A percentile compares a stretch with the other conserved stretches of the same genome.
phyloP scores from a whole-genome alignment of 345 rosid species.

The Odontarrhena argentea region DNA sequence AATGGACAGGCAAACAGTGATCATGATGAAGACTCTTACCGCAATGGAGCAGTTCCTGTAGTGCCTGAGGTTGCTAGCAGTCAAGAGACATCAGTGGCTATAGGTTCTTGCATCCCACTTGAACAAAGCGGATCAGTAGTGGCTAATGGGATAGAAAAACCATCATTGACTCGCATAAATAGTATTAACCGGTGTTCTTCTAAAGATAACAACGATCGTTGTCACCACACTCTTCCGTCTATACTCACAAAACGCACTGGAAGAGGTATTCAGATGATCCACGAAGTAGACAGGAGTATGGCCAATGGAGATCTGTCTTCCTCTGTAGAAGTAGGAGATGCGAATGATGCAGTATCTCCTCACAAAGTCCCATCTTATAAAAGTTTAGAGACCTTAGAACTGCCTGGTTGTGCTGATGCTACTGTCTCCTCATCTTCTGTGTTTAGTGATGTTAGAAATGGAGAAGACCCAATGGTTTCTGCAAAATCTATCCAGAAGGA shows the following conservation, averaged over 20 bases:
- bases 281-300: constrained; percentile 52
- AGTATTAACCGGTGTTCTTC: constrained; percentile 48
- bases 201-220: constrained; percentile 47
- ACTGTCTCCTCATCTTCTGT: constrained; percentile 29
- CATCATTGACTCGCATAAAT: constrained; percentile 38
- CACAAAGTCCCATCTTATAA: constrained; percentile 2
- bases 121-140: constrained; percentile 35
- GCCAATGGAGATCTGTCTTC: constrained; percentile 27
- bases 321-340: constrained; percentile 30
- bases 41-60: constrained; percentile 35
- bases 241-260: constrained; percentile 66
- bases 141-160: constrained; percentile 41
- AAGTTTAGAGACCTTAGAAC: constrained; percentile 20
- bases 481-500: constrained; percentile 37
- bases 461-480: constrained; percentile 5
- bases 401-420: constrained; percentile 30
- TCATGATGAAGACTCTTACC: constrained; percentile 7
- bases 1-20: constrained; percentile 29
- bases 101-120: constrained; percentile 42
- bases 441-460: constrained; percentile 3
- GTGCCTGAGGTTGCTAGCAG: constrained; percentile 38
- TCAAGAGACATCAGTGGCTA: constrained; percentile 36
- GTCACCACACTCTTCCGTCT: constrained; percentile 66
- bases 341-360: constrained; percentile 19
- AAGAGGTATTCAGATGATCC: constrained; percentile 65